Conservation (phyloP, 1,139 yeast genomes). For the Kurtzmaniella natalensis region DNA sequence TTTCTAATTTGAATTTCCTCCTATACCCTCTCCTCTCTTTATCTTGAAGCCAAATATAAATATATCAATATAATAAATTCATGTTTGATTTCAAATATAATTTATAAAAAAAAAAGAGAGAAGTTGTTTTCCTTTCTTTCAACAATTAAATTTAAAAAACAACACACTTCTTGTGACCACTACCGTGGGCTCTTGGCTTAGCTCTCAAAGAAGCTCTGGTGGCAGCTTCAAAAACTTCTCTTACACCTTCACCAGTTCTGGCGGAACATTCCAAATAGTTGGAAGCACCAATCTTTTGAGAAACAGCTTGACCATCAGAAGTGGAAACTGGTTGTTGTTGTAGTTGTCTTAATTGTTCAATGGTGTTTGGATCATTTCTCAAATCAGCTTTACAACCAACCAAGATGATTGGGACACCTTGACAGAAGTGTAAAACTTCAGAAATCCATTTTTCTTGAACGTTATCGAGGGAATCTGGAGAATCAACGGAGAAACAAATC, state of each 20-base stretch:
- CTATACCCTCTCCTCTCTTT: too few species aligned
- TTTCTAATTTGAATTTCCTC: too few species aligned
- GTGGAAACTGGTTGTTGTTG: constrained; percentile 74
- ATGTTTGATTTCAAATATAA: too few species aligned
- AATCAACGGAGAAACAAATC: constrained; percentile 87
- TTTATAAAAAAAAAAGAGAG: too few species aligned
- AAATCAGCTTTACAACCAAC: constrained; percentile 92
- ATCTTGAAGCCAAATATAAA: too few species aligned
- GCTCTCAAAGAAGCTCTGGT: constrained; percentile 80
- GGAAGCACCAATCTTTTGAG: constrained; percentile 82
- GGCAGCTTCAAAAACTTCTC: constrained; percentile 89
- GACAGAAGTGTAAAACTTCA: constrained; percentile 91
- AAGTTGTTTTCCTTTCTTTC: too few species aligned
- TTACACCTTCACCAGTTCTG: constrained; percentile 83
- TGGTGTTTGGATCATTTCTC: constrained; percentile 75
- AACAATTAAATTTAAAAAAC: constrained; percentile 58
- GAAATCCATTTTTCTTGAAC: constrained; percentile 95
- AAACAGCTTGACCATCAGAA: constrained; percentile 79
- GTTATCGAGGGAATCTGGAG: constrained; percentile 89
- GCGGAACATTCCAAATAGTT: constrained; percentile 93
- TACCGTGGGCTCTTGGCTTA: constrained; percentile 53
- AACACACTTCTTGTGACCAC: constrained; percentile 45
- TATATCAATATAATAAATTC: too few species aligned
- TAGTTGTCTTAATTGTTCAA: constrained; percentile 69
- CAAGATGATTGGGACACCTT: constrained; percentile 88